Conservation (phyloP, 2,329 filamentous ascomycete genomes). For the Elsinoe perseae region DNA sequence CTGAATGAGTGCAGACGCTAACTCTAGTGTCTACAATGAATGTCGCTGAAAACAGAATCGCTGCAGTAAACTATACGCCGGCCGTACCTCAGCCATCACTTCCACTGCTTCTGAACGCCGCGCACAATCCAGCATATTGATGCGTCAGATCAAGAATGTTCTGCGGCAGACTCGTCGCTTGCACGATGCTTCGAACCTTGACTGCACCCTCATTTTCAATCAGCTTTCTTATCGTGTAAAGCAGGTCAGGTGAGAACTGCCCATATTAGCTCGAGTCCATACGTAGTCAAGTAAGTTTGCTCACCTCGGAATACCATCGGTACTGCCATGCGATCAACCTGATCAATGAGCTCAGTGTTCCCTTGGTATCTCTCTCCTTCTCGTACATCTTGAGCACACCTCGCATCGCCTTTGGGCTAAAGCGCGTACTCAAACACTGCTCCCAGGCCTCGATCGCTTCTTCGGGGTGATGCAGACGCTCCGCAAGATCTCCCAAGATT, state of each 20-base stretch:
- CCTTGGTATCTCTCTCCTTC: slow-evolving; percentile 67
- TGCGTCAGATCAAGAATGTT: slow-evolving; percentile 90
- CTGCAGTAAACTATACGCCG: background rate
- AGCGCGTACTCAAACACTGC: slow-evolving; percentile 75
- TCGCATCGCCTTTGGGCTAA: slow-evolving; percentile 84
- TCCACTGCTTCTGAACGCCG: slow-evolving; percentile 88
- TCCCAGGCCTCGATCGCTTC: slow-evolving; percentile 92
- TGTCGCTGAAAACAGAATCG: background rate
- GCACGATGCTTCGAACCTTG: slow-evolving; percentile 94
- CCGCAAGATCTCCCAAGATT: slow-evolving; percentile 85
- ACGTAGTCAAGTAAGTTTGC: slow-evolving; percentile 18
- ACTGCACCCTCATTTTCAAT: slow-evolving; percentile 97
- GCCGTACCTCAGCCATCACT: slow-evolving; percentile 59
- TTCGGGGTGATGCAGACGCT: slow-evolving; percentile 82
- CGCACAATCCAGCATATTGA: slow-evolving; percentile 89
- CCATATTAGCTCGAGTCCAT: background rate
- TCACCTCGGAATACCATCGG: slow-evolving; percentile 92
- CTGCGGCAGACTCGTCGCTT: slow-evolving; percentile 89
- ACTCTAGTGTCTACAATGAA: background rate
- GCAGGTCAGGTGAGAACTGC: slow-evolving; percentile 80
- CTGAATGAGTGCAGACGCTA: background rate
- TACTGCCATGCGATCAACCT: slow-evolving; percentile 96
- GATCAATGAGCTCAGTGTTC: slow-evolving; percentile 78
- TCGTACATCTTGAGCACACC: slow-evolving; percentile 78
- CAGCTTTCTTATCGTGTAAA: slow-evolving; percentile 79